Evolutionary conservation across 306 rosid genomes (phyloP), one percentile per base, ranked within the genome.

Genomic region (Fragaria nilgerrensis): DNA sequence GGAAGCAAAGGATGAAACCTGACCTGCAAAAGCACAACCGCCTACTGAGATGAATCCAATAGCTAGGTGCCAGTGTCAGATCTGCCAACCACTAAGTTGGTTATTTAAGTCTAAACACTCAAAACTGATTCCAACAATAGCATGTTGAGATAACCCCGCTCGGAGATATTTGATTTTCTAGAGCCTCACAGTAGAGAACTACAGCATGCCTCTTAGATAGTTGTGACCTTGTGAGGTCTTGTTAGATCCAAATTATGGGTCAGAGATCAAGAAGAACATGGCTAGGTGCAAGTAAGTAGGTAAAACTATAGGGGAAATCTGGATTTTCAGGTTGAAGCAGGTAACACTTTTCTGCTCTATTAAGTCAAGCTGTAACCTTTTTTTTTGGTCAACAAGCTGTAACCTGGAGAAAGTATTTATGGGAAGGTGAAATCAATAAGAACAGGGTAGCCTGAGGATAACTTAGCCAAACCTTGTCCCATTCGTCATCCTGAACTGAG

Each of bases 1-100:
- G 99, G 94, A 69, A 81, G 72, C 81, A 91, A 74, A 2, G 98
- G 99, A 87, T 96, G 99, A 84, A 96, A 96, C 88, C 99, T 92
- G 80, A 96, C 99, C 99, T 93, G 96, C 76, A 85, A 79, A 52
- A 44, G 72, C 73, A 82, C 49, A 82, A 68, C 77, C 77, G 72
- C 58, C n/a, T 68, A 48, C 34, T 81, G 68, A 72, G 68, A 82
- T 66, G 67, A 52, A 75, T 63, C 47, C 62, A 68, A 55, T 25
- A 27, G 27, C 68, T 43, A 74, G n/a, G 70, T 41, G 43, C 13
- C 14, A 15, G 53, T 7, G 77, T 74, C 77, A 59, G 77, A 59
- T 58, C 47, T 45, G n/a, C 32, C n/a, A 45, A 45, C 53, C 19
- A 43, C 44, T 19, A 49, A 50, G 13, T 25, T 70, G 50, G 29